Evolutionary conservation across 2,329 filamentous ascomycete genomes (phyloP).

Genomic region (Akanthomyces lecanii): DNA sequence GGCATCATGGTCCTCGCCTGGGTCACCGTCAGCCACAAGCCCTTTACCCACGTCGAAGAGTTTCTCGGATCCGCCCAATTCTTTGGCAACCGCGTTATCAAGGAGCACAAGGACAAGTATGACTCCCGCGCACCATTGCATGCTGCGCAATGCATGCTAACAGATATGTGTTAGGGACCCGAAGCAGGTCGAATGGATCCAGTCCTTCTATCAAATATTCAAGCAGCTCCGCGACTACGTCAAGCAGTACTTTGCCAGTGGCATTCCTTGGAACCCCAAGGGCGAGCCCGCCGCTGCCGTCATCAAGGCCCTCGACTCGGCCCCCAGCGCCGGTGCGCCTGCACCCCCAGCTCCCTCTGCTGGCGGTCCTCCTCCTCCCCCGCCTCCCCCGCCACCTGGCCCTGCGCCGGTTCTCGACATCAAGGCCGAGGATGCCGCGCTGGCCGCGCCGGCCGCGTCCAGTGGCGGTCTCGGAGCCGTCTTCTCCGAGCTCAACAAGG

Average conservation of each 20-base stretch:
- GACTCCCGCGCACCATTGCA: conserved; percentile 1
- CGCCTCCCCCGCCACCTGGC: conserved; percentile 63
- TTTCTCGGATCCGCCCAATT: conserved; percentile 81
- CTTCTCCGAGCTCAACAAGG: conserved; percentile 87
- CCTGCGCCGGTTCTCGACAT: conserved; percentile 64
- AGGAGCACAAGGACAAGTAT: conserved; percentile 74
- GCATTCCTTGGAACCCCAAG: conserved; percentile 81
- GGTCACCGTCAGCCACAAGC: conserved; percentile 80
- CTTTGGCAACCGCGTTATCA: conserved; percentile 90
- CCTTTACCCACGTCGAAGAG: conserved; percentile 80
- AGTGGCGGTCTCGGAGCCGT: conserved; percentile 74
- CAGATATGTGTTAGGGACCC: conserved; percentile 54
- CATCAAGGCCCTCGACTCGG: conserved; percentile 49
- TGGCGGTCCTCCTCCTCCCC: conserved; percentile 49
- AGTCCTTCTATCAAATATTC: conserved; percentile 89
- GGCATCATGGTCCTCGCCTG: conserved; percentile 86
- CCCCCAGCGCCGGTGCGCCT: conserved; percentile 35
- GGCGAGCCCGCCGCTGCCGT: conserved; percentile 69
- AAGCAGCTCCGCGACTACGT: conserved; percentile 78
- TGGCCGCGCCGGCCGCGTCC: conserved; percentile 35
- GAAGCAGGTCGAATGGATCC: conserved; percentile 81
- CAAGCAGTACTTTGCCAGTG: conserved; percentile 74
- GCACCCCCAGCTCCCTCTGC: conserved; percentile 49
- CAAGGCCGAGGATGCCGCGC: conserved; percentile 37
- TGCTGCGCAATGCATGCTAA: not conserved